Conservation (phyloP, 2,329 filamentous ascomycete species). For the Trichoderma citrinoviride region DNA sequence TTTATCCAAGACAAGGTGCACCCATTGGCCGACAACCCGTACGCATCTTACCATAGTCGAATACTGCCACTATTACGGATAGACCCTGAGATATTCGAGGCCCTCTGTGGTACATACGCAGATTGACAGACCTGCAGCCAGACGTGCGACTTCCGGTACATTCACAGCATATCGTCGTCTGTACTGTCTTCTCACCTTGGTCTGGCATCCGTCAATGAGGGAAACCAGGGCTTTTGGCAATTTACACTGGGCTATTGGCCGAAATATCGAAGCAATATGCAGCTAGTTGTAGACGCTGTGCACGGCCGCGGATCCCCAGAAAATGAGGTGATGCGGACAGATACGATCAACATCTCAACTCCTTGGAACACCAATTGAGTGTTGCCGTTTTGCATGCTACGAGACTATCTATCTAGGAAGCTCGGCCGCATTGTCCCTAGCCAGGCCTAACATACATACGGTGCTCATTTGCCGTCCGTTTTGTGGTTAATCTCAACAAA, state of each 20-base stretch:
- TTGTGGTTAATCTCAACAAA: background rate
- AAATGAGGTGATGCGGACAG: background rate
- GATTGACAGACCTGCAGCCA: background rate
- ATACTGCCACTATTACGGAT: background rate
- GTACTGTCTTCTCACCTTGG: background rate
- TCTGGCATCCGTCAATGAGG: background rate
- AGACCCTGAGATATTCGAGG: constrained; percentile 7
- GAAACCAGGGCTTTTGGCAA: constrained; percentile 11
- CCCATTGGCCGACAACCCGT: background rate
- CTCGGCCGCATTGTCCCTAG: background rate
- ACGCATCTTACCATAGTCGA: too few relatives aligned
- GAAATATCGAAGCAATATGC: background rate
- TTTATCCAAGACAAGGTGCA: background rate
- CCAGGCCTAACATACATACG: background rate
- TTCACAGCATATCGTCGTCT: background rate
- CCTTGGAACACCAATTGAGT: background rate
- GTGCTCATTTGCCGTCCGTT: background rate
- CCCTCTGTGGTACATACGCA: background rate
- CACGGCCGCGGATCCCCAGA: background rate
- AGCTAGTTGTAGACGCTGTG: background rate
- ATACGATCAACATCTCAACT: background rate
- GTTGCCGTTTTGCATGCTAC: background rate
- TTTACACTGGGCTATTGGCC: constrained; percentile 7
- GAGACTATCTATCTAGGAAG: too few relatives aligned
- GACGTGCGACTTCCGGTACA: too few relatives aligned